Conservation (phyloP, 164 flowering plant genomes). For the Kingdonia uniflora region DNA sequence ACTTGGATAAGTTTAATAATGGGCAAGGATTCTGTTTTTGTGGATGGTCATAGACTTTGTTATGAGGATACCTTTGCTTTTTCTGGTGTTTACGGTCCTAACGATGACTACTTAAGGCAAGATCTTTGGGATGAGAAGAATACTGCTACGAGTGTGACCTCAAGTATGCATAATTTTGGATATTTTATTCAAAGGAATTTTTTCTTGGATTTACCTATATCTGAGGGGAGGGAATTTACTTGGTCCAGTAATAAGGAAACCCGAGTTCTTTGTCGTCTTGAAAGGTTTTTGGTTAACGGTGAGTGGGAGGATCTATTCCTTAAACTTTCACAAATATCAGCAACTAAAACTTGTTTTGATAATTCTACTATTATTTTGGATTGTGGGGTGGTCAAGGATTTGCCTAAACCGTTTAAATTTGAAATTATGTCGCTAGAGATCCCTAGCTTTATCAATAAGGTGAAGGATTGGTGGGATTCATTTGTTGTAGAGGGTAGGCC, state of each 20-base stretch:
- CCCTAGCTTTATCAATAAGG: background rate
- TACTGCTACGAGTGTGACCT: background rate
- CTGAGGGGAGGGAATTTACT: background rate
- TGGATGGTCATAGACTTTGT: no score
- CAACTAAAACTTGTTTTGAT: background rate
- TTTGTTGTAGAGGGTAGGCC: background rate
- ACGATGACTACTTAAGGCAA: background rate
- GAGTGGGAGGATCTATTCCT: background rate
- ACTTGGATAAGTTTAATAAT: no score
- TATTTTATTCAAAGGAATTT: background rate
- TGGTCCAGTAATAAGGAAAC: background rate
- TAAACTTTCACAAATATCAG: background rate
- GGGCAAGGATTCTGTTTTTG: no score
- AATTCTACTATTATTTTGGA: background rate
- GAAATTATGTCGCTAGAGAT: background rate
- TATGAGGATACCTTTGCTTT: no score
- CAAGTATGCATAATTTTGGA: background rate
- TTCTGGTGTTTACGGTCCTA: no score
- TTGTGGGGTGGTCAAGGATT: background rate
- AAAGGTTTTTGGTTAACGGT: background rate
- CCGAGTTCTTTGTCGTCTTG: background rate
- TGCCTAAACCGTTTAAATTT: background rate
- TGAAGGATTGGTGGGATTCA: background rate
- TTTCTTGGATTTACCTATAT: background rate
- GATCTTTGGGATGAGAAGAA: background rate